Evolutionary conservation across 139 green algal genomes (phyloP).

Genomic region (Coelastrella sp.): DNA sequence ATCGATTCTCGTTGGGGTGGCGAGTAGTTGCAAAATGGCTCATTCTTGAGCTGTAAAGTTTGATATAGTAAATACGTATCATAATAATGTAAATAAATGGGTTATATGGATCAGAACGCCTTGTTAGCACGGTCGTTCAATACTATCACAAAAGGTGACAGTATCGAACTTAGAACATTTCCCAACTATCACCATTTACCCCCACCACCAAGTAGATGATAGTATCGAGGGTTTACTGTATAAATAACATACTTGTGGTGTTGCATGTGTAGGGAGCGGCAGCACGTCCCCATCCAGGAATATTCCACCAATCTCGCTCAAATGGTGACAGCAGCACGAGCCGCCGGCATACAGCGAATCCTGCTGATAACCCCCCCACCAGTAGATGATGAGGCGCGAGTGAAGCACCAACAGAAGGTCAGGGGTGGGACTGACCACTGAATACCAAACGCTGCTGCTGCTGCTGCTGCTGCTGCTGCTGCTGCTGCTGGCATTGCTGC

Average conservation of each 20-base stretch:
- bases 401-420: constrained; percentile 62
- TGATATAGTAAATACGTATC: too few relatives aligned
- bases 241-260: background rate
- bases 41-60: too few relatives aligned
- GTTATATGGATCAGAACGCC: too few relatives aligned
- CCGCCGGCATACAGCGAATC: constrained; percentile 52
- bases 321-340: constrained; percentile 65
- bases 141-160: too few relatives aligned
- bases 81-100: too few relatives aligned
- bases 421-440: background rate
- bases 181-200: too few relatives aligned
- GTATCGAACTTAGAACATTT: too few relatives aligned
- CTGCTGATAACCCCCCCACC: constrained; percentile 85
- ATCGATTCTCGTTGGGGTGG: too few relatives aligned
- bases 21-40: too few relatives aligned
- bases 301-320: constrained; percentile 72
- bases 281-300: constrained; percentile 90
- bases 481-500: background rate
- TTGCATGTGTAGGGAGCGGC: constrained; percentile 49
- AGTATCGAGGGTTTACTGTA: too few relatives aligned
- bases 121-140: too few relatives aligned
- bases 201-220: too few relatives aligned
- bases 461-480: background rate
- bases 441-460: background rate
- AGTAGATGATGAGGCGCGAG: constrained; percentile 69